Percentiles rank a stretch among this genome's conserved stretches.
phyloP scores from a whole-genome alignment of 352 stramenopile genomes.

The Phytophthora litchii region DNA sequence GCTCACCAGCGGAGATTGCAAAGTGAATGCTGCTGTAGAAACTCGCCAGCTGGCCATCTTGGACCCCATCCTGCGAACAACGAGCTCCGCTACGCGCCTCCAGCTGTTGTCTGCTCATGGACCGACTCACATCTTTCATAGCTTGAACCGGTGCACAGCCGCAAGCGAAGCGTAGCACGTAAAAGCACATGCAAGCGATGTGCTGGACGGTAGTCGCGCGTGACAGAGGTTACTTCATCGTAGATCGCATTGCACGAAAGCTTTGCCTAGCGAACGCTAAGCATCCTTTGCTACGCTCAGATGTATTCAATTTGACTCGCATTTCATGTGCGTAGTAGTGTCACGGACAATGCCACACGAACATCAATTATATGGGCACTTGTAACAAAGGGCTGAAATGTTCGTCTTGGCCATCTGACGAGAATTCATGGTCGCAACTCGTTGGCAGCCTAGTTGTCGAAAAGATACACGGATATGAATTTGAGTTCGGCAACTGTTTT shows the following conservation, averaged over 20 bases:
- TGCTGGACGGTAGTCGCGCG: slow-evolving; percentile 21
- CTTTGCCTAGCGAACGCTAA: no score
- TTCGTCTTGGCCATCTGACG: slow-evolving; percentile 23
- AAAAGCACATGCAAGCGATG: slow-evolving; percentile 25
- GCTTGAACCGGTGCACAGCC: slow-evolving; percentile 25
- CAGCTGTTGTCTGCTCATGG: slow-evolving; percentile 24
- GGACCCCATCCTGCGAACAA: slow-evolving; percentile 28
- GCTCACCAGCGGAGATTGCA: slow-evolving; percentile 20
- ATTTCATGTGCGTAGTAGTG: no score
- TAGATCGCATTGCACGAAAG: no score
- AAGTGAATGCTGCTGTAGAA: slow-evolving; percentile 25
- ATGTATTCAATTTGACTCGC: no score
- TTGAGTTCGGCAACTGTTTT: slow-evolving; percentile 18
- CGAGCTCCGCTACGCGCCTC: slow-evolving; percentile 23
- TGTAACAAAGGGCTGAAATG: slow-evolving; percentile 11
- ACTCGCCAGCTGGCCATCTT: slow-evolving; percentile 13
- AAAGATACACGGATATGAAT: background rate
- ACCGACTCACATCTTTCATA: slow-evolving; percentile 34
- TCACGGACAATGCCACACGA: no score
- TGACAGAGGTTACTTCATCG: background rate
- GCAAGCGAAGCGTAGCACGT: slow-evolving; percentile 20
- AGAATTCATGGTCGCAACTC: slow-evolving; percentile 12
- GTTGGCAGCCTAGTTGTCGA: slow-evolving; percentile 1
- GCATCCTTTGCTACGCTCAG: no score
- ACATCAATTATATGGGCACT: no score